Base-by-base conservation (phyloP, 2,329 filamentous ascomycete species). In the Phialocephala subalpina region DNA sequence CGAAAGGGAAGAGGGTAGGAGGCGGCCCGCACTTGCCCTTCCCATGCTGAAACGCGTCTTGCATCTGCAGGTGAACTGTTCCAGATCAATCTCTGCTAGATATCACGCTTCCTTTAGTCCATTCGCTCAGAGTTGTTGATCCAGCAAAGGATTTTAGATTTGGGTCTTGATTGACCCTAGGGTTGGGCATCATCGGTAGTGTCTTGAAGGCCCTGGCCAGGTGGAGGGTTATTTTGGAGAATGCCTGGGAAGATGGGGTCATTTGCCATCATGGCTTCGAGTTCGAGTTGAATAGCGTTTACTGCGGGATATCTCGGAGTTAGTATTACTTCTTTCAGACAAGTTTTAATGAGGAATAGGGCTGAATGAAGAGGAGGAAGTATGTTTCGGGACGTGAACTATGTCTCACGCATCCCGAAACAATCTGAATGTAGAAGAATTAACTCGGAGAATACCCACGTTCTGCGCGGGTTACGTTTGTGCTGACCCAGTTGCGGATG, bases 401-500 rank as follows among this genome's bases (percentile, higher is more conserved):
- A n/a, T n/a, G n/a, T n/a, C n/a, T n/a, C n/a, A n/a, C n/a, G n/a
- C n/a, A n/a, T n/a, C n/a, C n/a, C n/a, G n/a, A n/a, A n/a, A n/a
- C n/a, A n/a, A n/a, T n/a, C n/a, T n/a, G n/a, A n/a, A n/a, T n/a
- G n/a, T n/a, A n/a, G n/a, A n/a, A n/a, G n/a, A n/a, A n/a, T n/a
- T n/a, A n/a, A n/a, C n/a, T n/a, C n/a, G n/a, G n/a, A n/a, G n/a
- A n/a, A n/a, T n/a, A n/a, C n/a, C n/a, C n/a, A n/a, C n/a, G 38
- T 38, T 70, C 67, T 11, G 62, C 63, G 7, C 56, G 53, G 65
- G 67, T 67, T 3, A 70, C 70, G 29, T 66, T 68, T 35, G 62
- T 63, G 40, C 65, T 69, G 9, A 70, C 56, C 70, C 70, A 72
- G 52, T 66, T 68, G 8, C 57, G 60, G 14, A 70, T 58, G 27